Evolutionary conservation across 2,329 filamentous ascomycete genomes (phyloP).

Genomic region (Juglanconis juglandina): DNA sequence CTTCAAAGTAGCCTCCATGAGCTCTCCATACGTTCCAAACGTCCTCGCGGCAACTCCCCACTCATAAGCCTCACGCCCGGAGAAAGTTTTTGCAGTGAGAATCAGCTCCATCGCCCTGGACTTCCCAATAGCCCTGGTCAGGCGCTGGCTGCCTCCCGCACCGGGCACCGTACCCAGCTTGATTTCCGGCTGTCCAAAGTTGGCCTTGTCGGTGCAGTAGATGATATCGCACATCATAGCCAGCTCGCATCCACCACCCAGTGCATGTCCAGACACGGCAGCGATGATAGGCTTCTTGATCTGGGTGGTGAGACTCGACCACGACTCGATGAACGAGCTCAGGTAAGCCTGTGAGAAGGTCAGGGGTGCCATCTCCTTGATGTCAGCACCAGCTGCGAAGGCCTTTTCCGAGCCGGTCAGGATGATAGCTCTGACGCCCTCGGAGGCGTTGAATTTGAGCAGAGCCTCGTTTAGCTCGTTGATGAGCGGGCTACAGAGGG

Average conservation of each 20-base stretch:
- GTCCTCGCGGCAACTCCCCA: constrained; percentile 87
- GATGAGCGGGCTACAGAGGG: constrained; percentile 87
- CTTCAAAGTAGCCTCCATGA: constrained; percentile 76
- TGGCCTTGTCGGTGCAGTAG: constrained; percentile 81
- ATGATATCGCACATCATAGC: constrained; percentile 97
- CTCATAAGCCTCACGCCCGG: constrained; percentile 75
- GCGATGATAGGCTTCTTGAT: constrained; percentile 94
- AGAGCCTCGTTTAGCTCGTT: constrained; percentile 82
- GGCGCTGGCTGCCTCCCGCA: constrained; percentile 83
- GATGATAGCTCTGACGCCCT: constrained; percentile 71
- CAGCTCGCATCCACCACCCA: constrained; percentile 93
- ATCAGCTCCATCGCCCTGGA: constrained; percentile 88
- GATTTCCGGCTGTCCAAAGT: constrained; percentile 96
- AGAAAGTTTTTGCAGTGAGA: constrained; percentile 80
- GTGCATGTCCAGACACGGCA: constrained; percentile 89
- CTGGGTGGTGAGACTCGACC: constrained; percentile 79
- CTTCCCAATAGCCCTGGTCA: constrained; percentile 81
- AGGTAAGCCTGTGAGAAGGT: constrained; percentile 87
- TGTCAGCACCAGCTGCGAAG: constrained; percentile 94
- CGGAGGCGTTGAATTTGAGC: constrained; percentile 63
- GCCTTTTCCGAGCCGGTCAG: constrained; percentile 86
- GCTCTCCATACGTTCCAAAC: constrained; percentile 74
- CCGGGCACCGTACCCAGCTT: constrained; percentile 91
- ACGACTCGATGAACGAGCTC: constrained; percentile 88
- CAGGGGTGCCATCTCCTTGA: constrained; percentile 96